phyloP scores from a whole-genome alignment of 2,329 filamentous ascomycete species.

The Claviceps humidiphila region DNA sequence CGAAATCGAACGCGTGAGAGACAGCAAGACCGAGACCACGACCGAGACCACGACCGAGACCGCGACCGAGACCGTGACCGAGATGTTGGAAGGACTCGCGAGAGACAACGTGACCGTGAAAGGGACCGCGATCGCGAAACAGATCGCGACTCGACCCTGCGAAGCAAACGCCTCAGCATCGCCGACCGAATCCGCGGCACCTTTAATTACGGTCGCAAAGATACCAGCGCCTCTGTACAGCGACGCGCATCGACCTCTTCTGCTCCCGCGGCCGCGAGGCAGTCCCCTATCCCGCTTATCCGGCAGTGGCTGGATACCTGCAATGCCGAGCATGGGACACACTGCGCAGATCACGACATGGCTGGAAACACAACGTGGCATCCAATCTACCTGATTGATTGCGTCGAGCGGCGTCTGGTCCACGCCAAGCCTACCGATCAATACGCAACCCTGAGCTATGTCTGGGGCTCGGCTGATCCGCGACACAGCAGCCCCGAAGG shows the following conservation, averaged over 20 bases:
- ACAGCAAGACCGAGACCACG: neutral
- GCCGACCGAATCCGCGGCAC: constrained; percentile 25
- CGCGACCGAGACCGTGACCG: neutral
- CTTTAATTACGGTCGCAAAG: constrained; percentile 19
- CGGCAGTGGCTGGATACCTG: constrained; percentile 31
- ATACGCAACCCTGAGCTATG: constrained; percentile 34
- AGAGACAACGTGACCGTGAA: constrained; percentile 5
- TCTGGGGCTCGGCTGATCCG: constrained; percentile 21
- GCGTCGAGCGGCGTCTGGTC: constrained; percentile 25
- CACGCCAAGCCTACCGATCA: constrained; percentile 24
- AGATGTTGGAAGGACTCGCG: constrained; percentile 4
- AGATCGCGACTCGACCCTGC: constrained; percentile 15
- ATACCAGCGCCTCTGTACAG: constrained; percentile 14
- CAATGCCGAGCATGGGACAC: constrained; percentile 26
- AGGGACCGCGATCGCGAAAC: constrained; percentile 13
- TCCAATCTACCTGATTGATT: constrained; percentile 28
- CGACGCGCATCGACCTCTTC: constrained; percentile 19
- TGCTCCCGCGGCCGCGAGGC: constrained; percentile 13
- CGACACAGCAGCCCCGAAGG: constrained; percentile 15
- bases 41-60: neutral
- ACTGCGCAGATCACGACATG: constrained; percentile 21
- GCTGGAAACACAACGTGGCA: constrained; percentile 20
- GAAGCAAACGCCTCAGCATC: constrained; percentile 26
- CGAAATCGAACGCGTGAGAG: constrained; percentile 1
- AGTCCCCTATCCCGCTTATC: constrained; percentile 25